Evolutionary conservation across 2,329 filamentous ascomycete species (phyloP).

Genomic region (Hypoxylon sp.): DNA sequence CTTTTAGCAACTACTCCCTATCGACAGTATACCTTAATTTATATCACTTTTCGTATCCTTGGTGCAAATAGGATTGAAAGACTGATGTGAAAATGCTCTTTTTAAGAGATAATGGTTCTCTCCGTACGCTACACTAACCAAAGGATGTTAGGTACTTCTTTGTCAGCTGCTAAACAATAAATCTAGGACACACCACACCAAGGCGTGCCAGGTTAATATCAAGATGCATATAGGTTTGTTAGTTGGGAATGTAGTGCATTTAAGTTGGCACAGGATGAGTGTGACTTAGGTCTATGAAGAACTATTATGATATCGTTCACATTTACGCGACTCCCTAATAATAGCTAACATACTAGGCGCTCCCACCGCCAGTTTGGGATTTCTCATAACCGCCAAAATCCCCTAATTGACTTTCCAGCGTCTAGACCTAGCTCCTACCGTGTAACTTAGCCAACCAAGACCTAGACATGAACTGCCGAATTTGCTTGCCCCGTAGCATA

Average conservation of each 20-base stretch:
- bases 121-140: background rate
- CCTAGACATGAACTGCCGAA: constrained; percentile 61
- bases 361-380: too few species aligned
- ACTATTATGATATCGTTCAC: background rate
- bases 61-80: background rate
- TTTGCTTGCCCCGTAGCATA: constrained; percentile 66
- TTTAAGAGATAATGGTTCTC: background rate
- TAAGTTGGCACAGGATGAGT: background rate
- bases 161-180: background rate
- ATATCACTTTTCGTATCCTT: background rate
- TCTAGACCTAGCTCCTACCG: constrained; percentile 40
- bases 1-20: background rate
- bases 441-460: constrained; percentile 66
- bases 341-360: background rate
- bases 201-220: background rate
- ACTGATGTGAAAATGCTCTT: background rate
- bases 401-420: too few species aligned
- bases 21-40: background rate
- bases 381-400: background rate
- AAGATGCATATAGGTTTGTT: background rate
- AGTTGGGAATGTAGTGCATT: background rate
- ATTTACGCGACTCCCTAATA: background rate
- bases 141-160: background rate
- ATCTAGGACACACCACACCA: background rate
- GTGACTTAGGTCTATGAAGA: background rate